A percentile compares a stretch with the other conserved stretches of the same genome.
Conservation (phyloP, 805 yeast species). For the Hermanozyma aechmeae region DNA sequence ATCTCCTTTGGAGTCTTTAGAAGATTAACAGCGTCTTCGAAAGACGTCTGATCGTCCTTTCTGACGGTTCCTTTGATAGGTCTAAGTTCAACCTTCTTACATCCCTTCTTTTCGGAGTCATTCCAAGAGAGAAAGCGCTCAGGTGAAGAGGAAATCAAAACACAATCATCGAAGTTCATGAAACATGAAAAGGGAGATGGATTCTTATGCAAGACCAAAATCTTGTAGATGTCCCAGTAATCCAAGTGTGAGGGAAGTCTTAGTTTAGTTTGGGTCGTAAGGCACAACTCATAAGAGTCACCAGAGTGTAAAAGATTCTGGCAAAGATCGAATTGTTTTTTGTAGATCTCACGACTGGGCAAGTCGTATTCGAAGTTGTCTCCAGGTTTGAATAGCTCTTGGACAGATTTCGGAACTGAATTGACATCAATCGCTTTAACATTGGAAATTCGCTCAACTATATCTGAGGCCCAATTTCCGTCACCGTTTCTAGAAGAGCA, state of each 20-base stretch:
- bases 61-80: constrained; percentile 96
- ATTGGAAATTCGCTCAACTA: constrained; percentile 5
- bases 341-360: constrained; percentile 51
- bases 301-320: constrained; percentile 66
- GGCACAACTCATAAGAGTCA: constrained; percentile 88
- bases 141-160: constrained; percentile 82
- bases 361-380: constrained; percentile 24
- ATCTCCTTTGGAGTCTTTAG: constrained; percentile 82
- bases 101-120: constrained; percentile 13
- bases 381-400: constrained; percentile 13
- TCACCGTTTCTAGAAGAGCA: too few species aligned
- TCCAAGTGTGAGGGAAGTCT: constrained; percentile 37
- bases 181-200: constrained; percentile 92
- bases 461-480: constrained; percentile 22
- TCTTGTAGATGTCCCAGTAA: constrained; percentile 77
- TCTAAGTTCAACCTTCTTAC: constrained; percentile 59
- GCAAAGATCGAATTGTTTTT: constrained; percentile 47
- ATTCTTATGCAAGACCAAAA: constrained; percentile 51
- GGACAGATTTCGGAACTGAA: constrained; percentile 15
- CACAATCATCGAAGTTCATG: constrained; percentile 56
- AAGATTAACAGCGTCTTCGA: constrained; percentile 51
- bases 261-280: constrained; percentile 67
- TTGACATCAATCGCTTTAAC: constrained; percentile 8
- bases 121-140: constrained; percentile 86
- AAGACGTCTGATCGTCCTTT: constrained; percentile 45